phyloP scores from a whole-genome alignment of 768 basidiomycete genomes.

The Leccinellum rugosiceps region DNA sequence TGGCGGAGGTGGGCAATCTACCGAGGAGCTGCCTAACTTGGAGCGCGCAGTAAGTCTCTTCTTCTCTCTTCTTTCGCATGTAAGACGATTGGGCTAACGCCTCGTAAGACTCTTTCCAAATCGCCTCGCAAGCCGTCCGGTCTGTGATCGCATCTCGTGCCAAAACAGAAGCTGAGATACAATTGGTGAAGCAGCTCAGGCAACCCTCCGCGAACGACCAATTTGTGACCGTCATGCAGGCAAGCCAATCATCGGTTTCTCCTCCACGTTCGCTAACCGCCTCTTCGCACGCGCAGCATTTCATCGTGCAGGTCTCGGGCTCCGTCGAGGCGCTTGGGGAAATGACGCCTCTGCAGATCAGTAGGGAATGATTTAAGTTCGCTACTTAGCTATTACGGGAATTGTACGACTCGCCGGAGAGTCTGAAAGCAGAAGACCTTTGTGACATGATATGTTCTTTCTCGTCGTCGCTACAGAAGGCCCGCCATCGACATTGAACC shows the following conservation, averaged over 20 bases:
- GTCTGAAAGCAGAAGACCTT: slow-evolving; percentile 77
- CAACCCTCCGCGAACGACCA: slow-evolving; percentile 45
- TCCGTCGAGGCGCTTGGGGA: slow-evolving; percentile 64
- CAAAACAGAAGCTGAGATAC: slow-evolving; percentile 57
- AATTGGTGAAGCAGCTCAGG: slow-evolving; percentile 34
- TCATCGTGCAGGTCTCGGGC: slow-evolving; percentile 37
- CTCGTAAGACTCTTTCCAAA: slow-evolving; percentile 67
- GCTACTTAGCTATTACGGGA: slow-evolving; percentile 79
- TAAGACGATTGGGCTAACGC: neutral
- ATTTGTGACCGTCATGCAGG: slow-evolving; percentile 72
- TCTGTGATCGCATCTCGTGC: slow-evolving; percentile 53
- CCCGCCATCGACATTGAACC: slow-evolving; percentile 54
- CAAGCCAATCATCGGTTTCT: slow-evolving; percentile 18
- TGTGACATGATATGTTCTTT: slow-evolving; percentile 76
- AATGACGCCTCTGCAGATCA: slow-evolving; percentile 50
- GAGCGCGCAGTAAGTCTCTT: slow-evolving; percentile 61
- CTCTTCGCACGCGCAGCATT: slow-evolving; percentile 20
- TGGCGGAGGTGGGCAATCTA: too few species aligned
- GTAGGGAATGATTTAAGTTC: slow-evolving; percentile 61
- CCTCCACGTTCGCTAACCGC: neutral
- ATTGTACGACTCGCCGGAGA: slow-evolving; percentile 56
- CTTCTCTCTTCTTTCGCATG: neutral
- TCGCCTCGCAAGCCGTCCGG: slow-evolving; percentile 56
- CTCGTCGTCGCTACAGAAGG: slow-evolving; percentile 73
- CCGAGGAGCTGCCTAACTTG: slow-evolving; percentile 76